Base-by-base conservation (phyloP, 805 yeast species). In the Nakazawaea ernobii region DNA sequence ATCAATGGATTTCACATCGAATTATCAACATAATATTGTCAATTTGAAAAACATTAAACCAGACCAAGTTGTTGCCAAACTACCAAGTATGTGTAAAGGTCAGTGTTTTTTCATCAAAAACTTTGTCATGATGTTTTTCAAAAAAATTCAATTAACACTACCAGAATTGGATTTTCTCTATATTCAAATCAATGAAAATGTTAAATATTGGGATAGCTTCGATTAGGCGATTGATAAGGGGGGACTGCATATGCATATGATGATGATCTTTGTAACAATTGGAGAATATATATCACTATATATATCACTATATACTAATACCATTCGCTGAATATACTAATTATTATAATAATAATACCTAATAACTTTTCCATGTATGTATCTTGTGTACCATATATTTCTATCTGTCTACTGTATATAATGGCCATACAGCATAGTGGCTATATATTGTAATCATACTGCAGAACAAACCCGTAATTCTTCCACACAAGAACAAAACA, bases 91-190 rank as follows among this genome's bases (percentile, higher is more conserved):
- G 33, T 81, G 82, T 30, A 73, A 75, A 53, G 87, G 91, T 14
- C 97, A 91, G 66, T 64, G 87, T 30, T 88, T 87, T 59, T 91
- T 91, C 70, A 89, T 90, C 49, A 73, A 78, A 56, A 75, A 87
- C 14, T 91, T 87, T 71, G 97, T 96, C 4, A 79, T 70, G 51
- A 82, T 82, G 46, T 79, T 90, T 60, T 92, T 92, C 65, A 65
- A 68, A 39, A 82, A 80, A 54, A 76, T 89, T 20, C 74, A 79
- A 20, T 71, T 70, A 27, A 72, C 77, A 9, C 70, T 88, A 30
- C 90, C 89, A 2, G 78, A 79, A 47, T 70, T 84, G 54, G 58
- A 63, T 42, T 87, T 78, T 59, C 70, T 87, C 38, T 62, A 72
- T 15, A 75, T 74, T 6, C 76, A 81, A 36, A 70, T 86, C 28